Conservation (phyloP, 176 grass and related monocot species). For the Areca catechu region DNA sequence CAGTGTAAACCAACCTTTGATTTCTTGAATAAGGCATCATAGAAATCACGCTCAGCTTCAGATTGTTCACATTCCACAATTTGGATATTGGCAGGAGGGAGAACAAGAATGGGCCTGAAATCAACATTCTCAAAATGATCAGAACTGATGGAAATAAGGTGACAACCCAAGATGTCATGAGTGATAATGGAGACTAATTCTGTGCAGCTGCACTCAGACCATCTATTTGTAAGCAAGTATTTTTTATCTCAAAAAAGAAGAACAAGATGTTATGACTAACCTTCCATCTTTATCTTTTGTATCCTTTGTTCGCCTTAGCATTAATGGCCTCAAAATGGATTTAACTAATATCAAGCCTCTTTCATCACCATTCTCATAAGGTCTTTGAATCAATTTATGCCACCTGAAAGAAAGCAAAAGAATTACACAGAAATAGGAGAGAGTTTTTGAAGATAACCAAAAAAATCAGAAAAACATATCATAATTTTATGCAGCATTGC, state of each 20-base stretch:
- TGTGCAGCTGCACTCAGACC: no score
- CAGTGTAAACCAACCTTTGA: constrained; percentile 44
- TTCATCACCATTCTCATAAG: constrained; percentile 79
- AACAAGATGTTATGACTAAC: constrained; percentile 22
- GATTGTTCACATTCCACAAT: constrained; percentile 67
- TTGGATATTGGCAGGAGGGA: constrained; percentile 54
- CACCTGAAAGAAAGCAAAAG: constrained; percentile 41
- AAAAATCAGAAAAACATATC: no score
- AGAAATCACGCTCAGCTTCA: constrained; percentile 70
- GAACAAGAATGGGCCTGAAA: constrained; percentile 84
- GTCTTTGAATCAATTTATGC: constrained; percentile 70
- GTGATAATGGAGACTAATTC: no score
- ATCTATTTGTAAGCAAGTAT: no score
- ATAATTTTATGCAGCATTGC: no score
- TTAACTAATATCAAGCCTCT: constrained; percentile 74
- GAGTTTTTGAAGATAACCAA: no score
- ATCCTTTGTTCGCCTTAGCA: constrained; percentile 88
- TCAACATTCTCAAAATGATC: constrained; percentile 1
- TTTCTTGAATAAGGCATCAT: constrained; percentile 69
- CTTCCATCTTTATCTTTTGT: constrained; percentile 86
- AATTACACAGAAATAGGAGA: neutral
- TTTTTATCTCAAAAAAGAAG: no score
- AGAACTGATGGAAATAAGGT: neutral
- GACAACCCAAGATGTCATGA: no score
- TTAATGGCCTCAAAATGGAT: constrained; percentile 74